Evolutionary conservation across 2,329 filamentous ascomycete species (phyloP).

Genomic region (Paraconiothyrium brasiliense): DNA sequence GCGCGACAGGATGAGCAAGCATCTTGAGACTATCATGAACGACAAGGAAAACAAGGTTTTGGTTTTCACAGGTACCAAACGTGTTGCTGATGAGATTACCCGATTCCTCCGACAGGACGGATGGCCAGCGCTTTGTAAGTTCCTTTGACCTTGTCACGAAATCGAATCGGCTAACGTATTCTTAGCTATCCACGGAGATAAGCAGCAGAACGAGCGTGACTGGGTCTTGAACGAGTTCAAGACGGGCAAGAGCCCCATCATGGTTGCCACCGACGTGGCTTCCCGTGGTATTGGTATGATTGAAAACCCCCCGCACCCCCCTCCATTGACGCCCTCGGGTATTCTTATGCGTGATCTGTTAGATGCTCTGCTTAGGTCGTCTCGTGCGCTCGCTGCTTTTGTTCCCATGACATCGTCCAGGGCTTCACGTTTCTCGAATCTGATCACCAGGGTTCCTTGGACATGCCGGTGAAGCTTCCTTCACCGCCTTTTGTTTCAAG

Average conservation of each 20-base stretch:
- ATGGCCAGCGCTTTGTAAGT: constrained; percentile 94
- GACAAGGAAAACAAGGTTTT: constrained; percentile 94
- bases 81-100: constrained; percentile 97
- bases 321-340: constrained; percentile 31
- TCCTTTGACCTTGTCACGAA: constrained; percentile 1
- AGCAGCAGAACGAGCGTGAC: constrained; percentile 99
- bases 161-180: constrained; percentile 48
- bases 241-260: constrained; percentile 98
- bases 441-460: constrained; percentile 85
- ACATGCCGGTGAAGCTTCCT: constrained; percentile 77
- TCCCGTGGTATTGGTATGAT: constrained; percentile 99
- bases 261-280: constrained; percentile 99
- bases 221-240: constrained; percentile 99
- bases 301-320: constrained; percentile 64
- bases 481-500: constrained; percentile 77
- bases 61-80: constrained; percentile 87
- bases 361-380: constrained; percentile 90
- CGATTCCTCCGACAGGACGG: constrained; percentile 97
- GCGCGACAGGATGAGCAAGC: constrained; percentile 96
- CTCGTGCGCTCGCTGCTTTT: constrained; percentile 77
- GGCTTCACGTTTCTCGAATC: constrained; percentile 85
- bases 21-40: constrained; percentile 97
- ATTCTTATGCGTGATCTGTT: constrained; percentile 69
- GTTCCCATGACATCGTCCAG: constrained; percentile 92
- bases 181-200: constrained; percentile 95